Evolutionary conservation across 768 basidiomycete genomes (phyloP).

Genomic region (Kwoniella heveanensis): DNA sequence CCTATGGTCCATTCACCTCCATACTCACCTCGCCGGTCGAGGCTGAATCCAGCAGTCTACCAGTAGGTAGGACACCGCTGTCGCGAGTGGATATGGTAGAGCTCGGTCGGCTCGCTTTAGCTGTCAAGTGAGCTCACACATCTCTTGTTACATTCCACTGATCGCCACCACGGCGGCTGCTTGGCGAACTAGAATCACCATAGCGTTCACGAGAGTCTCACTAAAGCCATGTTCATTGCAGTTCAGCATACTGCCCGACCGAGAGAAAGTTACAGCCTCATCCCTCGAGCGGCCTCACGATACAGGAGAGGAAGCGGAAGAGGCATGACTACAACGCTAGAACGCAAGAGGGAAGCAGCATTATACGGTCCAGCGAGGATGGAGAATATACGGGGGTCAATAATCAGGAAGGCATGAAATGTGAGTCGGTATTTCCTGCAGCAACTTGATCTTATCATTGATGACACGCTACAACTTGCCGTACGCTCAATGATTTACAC

Average conservation of each 20-base stretch:
- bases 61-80: conserved; percentile 13
- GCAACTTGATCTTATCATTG: too few relatives aligned
- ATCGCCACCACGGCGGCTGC: too few relatives aligned
- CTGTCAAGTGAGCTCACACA: conserved; percentile 19
- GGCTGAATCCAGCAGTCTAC: conserved; percentile 7
- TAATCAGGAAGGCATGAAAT: conserved; percentile 12
- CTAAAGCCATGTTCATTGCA: background rate
- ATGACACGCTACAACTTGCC: too few relatives aligned
- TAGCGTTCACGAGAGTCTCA: too few relatives aligned
- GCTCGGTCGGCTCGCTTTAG: conserved; percentile 21
- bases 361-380: conserved; percentile 23
- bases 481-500: too few relatives aligned
- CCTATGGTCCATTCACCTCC: background rate
- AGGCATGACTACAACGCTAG: background rate
- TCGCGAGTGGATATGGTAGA: conserved; percentile 20
- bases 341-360: conserved; percentile 6
- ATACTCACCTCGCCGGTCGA: background rate
- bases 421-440: too few relatives aligned
- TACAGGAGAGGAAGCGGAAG: conserved; percentile 3
- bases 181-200: too few relatives aligned
- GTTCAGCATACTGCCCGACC: conserved; percentile 21
- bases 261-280: conserved; percentile 21
- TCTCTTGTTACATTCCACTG: background rate
- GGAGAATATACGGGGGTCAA: background rate
- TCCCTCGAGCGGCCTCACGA: background rate